phyloP scores from a whole-genome alignment of 495 filamentous ascomycete genomes.

The Chaetomium cochliodes region DNA sequence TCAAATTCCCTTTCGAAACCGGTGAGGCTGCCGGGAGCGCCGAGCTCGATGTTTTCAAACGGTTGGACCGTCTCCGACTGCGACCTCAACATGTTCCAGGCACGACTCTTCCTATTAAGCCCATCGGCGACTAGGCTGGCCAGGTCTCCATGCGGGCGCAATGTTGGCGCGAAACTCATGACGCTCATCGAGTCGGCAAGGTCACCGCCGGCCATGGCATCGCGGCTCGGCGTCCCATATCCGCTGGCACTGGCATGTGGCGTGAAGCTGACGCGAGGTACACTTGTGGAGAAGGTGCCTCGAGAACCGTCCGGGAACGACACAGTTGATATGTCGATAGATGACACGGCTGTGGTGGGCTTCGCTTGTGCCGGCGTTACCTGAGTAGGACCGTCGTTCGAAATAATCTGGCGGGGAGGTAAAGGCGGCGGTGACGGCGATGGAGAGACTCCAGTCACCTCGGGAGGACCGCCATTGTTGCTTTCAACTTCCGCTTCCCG shows the following conservation, averaged over 20 bases:
- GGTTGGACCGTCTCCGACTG: slow-evolving; percentile 59
- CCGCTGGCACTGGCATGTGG: slow-evolving; percentile 34
- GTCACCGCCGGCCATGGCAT: slow-evolving; percentile 43
- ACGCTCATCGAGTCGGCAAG: slow-evolving; percentile 80
- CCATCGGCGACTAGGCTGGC: slow-evolving; percentile 81
- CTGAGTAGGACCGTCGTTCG: slow-evolving; percentile 34
- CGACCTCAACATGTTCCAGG: slow-evolving; percentile 58
- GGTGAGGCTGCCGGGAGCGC: slow-evolving; percentile 54
- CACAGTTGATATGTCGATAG: slow-evolving; percentile 71
- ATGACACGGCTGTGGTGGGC: slow-evolving; percentile 79
- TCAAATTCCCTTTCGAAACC: slow-evolving; percentile 78
- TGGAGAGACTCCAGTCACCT: slow-evolving; percentile 1
- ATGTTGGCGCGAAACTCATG: slow-evolving; percentile 74
- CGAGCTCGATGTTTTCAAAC: slow-evolving; percentile 48
- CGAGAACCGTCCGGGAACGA: slow-evolving; percentile 65
- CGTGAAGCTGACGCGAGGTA: slow-evolving; percentile 39
- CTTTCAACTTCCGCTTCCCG: slow-evolving; percentile 25
- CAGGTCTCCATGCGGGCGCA: slow-evolving; percentile 69
- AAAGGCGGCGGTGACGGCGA: slow-evolving; percentile 48
- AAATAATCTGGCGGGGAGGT: slow-evolving; percentile 55
- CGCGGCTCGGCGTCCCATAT: slow-evolving; percentile 33
- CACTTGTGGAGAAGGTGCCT: slow-evolving; percentile 57
- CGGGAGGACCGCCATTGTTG: slow-evolving; percentile 14
- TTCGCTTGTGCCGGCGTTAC: slow-evolving; percentile 57
- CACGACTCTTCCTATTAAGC: slow-evolving; percentile 54